phyloP scores from a whole-genome alignment of 1,284 basidiomycete genomes.

The Lignosus rhinocerotis region DNA sequence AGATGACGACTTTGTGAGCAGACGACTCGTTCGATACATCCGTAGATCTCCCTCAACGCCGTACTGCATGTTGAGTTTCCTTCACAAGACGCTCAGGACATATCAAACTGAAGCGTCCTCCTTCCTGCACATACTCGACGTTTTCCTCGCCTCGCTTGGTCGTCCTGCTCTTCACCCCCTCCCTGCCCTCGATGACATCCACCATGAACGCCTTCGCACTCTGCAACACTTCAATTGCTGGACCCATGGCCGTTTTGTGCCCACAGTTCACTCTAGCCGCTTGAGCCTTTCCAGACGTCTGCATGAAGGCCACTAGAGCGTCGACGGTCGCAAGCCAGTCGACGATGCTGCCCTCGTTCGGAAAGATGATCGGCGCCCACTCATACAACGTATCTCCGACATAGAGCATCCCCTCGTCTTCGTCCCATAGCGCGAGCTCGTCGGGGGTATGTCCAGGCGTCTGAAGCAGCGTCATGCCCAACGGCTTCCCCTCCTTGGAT shows the following conservation, averaged over 20 bases:
- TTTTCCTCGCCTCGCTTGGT: conserved; percentile 39
- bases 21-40: not conserved
- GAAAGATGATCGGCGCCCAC: conserved; percentile 52
- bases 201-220: conserved; percentile 44
- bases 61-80: conserved; percentile 33
- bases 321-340: conserved; percentile 49
- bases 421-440: conserved; percentile 53
- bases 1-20: conserved; percentile 2
- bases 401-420: conserved; percentile 48
- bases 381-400: conserved; percentile 60
- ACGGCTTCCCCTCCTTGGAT: conserved; percentile 11
- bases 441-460: conserved; percentile 60
- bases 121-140: conserved; percentile 45
- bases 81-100: conserved; percentile 52
- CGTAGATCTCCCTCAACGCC: not conserved
- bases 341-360: conserved; percentile 49
- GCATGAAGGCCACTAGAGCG: conserved; percentile 42
- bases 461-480: conserved; percentile 46
- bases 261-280: conserved; percentile 47
- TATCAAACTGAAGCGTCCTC: conserved; percentile 45
- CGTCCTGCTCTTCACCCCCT: conserved; percentile 36
- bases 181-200: conserved; percentile 45
- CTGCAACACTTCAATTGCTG: conserved; percentile 46
- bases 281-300: conserved; percentile 25
- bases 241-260: conserved; percentile 44